Conservation (phyloP, 2,329 filamentous ascomycete species). For the Aspergillus novoparasiticus region DNA sequence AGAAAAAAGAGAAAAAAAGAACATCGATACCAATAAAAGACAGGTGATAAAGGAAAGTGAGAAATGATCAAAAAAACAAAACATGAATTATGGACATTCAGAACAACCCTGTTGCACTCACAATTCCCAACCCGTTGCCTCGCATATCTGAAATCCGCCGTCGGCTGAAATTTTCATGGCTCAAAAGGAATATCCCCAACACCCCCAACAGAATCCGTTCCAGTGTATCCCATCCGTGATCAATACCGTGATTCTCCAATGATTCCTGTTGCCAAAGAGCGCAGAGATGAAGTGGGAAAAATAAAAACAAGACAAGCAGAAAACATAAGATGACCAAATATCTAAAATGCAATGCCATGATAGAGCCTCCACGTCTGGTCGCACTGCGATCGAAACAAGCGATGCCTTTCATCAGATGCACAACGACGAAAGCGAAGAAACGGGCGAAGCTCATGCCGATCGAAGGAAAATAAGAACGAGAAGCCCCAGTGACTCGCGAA, state of each 20-base stretch:
- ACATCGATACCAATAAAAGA: conserved; percentile 9
- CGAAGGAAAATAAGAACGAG: conserved; percentile 8
- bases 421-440: conserved; percentile 6
- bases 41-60: conserved; percentile 12
- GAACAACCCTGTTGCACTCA: conserved; percentile 37
- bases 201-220: conserved; percentile 42
- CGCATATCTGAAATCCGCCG: conserved; percentile 29
- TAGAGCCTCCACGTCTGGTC: conserved; percentile 19
- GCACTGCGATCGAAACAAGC: conserved; percentile 14
- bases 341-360: conserved; percentile 29
- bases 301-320: conserved; percentile 10
- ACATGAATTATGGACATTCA: conserved; percentile 32
- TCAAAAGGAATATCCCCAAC: conserved; percentile 43
- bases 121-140: conserved; percentile 30
- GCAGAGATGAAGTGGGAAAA: conserved; percentile 31
- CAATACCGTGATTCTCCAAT: conserved; percentile 44
- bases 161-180: conserved; percentile 30
- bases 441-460: conserved; percentile 17
- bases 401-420: conserved; percentile 5
- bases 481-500: conserved; percentile 12
- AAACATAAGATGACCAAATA: conserved; percentile 28
- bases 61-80: conserved; percentile 12
- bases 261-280: conserved; percentile 39
- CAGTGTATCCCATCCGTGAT: conserved; percentile 43
- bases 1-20: conserved; percentile 2